Conservation (phyloP, 768 basidiomycete genomes). For the Cubamyces sp. region DNA sequence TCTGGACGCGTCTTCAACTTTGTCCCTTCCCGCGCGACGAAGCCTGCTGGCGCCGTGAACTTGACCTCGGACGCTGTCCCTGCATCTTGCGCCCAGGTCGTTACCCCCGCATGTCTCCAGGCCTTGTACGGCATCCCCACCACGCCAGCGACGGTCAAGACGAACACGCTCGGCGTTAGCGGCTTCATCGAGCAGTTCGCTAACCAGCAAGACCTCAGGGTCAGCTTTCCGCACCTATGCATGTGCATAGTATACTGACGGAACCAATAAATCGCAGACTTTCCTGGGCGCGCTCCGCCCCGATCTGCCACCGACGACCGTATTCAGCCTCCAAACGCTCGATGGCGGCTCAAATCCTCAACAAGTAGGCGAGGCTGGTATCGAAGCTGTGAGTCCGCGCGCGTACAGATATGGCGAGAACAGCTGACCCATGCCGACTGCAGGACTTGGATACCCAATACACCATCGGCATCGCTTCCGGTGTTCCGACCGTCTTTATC, state of each 20-base stretch:
- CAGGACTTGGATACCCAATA: conserved; percentile 36
- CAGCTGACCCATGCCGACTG: conserved; percentile 5
- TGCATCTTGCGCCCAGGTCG: conserved; percentile 30
- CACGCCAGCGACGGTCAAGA: conserved; percentile 32
- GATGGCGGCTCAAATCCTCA: conserved; percentile 38
- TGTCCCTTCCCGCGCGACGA: conserved; percentile 24
- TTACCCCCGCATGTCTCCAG: conserved; percentile 39
- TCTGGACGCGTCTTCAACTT: conserved; percentile 28
- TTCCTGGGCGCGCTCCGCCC: conserved; percentile 34
- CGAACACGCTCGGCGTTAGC: conserved; percentile 37
- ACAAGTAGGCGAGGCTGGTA: conserved; percentile 29
- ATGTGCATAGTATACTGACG: conserved; percentile 37
- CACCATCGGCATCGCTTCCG: conserved; percentile 18
- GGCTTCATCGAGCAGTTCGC: conserved; percentile 40
- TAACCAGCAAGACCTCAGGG: conserved; percentile 35
- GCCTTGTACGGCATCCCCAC: conserved; percentile 42
- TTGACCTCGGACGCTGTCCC: conserved; percentile 30
- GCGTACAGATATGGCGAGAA: background rate
- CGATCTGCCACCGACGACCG: conserved; percentile 28
- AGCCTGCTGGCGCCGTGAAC: conserved; percentile 26
- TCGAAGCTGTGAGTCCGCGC: conserved; percentile 33
- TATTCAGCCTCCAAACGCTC: conserved; percentile 33
- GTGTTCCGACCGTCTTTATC: conserved; percentile 17
- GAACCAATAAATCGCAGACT: conserved; percentile 37
- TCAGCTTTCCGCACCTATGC: conserved; percentile 1